Evolutionary conservation across 345 rosid species (phyloP).

Genomic region (Arabidopsis arenosa): DNA sequence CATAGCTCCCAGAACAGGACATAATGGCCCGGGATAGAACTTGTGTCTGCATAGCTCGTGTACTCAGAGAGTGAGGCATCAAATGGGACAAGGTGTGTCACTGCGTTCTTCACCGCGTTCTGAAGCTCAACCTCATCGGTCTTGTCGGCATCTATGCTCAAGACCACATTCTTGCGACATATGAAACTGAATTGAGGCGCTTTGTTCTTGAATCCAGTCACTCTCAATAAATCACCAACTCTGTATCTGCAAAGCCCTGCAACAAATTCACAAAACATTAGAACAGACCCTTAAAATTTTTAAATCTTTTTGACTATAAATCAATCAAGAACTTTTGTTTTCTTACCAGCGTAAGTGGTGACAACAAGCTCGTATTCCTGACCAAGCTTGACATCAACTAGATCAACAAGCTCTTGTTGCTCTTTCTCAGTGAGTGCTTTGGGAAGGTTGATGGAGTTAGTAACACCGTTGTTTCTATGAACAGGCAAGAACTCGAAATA

Average conservation of each 20-base stretch:
- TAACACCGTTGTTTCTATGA: slow-evolving; percentile 65
- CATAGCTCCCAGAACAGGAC: slow-evolving; percentile 87
- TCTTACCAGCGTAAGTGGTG: slow-evolving; percentile 92
- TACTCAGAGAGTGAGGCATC: slow-evolving; percentile 78
- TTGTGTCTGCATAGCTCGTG: slow-evolving; percentile 88
- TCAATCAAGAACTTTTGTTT: background rate
- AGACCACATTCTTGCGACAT: slow-evolving; percentile 90
- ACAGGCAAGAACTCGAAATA: slow-evolving; percentile 93
- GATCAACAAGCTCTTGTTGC: slow-evolving; percentile 81
- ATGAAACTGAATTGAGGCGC: slow-evolving; percentile 95
- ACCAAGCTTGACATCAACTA: slow-evolving; percentile 90
- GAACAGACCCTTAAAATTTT: background rate
- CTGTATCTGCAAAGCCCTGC: slow-evolving; percentile 85
- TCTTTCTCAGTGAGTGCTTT: slow-evolving; percentile 81
- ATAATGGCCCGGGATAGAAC: slow-evolving; percentile 81
- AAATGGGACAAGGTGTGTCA: slow-evolving; percentile 78
- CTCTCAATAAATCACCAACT: slow-evolving; percentile 91
- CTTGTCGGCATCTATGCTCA: slow-evolving; percentile 93
- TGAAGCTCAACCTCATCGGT: slow-evolving; percentile 98
- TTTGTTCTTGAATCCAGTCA: slow-evolving; percentile 95
- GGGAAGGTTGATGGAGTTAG: slow-evolving; percentile 63
- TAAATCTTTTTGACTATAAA: background rate
- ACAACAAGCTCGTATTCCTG: slow-evolving; percentile 96
- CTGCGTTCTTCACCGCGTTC: slow-evolving; percentile 83
- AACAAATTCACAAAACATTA: slow-evolving; percentile 26